phyloP scores from a whole-genome alignment of 2,329 filamentous ascomycete genomes.

The Exophiala sideris region DNA sequence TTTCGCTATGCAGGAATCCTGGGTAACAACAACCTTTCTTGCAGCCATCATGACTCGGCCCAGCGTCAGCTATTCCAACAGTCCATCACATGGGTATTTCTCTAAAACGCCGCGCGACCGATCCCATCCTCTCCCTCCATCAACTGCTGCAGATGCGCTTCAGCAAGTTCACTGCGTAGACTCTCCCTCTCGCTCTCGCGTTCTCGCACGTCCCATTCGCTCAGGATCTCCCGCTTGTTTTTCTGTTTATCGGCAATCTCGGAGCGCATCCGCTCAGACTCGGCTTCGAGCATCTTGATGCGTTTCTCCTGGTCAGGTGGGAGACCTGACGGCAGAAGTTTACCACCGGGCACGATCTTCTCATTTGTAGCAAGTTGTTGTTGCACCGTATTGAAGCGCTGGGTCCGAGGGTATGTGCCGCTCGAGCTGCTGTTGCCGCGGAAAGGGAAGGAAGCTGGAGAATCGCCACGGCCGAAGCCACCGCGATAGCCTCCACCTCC shows the following conservation, averaged over 20 bases:
- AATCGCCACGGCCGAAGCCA: conserved; percentile 23
- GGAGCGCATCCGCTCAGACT: conserved; percentile 44
- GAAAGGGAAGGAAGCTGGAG: conserved; percentile 31
- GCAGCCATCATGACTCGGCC: too few relatives aligned
- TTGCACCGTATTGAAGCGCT: conserved; percentile 36
- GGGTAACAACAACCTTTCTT: too few relatives aligned
- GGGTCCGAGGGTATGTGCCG: conserved; percentile 37
- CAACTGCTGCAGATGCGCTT: conserved; percentile 46
- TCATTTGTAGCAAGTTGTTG: conserved; percentile 35
- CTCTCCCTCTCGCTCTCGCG: conserved; percentile 46
- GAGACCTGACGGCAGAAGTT: conserved; percentile 36
- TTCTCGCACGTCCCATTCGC: conserved; percentile 48
- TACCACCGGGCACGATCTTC: conserved; percentile 42
- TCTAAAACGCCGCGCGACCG: conserved; percentile 40
- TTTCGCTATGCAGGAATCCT: too few relatives aligned
- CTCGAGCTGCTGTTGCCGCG: conserved; percentile 37
- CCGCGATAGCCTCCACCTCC: not conserved
- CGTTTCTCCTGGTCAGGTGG: conserved; percentile 42
- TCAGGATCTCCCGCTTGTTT: conserved; percentile 40
- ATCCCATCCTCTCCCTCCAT: conserved; percentile 43
- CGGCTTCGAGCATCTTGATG: conserved; percentile 43
- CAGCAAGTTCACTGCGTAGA: conserved; percentile 48
- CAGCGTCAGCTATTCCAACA: too few relatives aligned
- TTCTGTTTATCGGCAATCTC: conserved; percentile 45
- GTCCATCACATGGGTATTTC: not conserved